Base-by-base conservation (phyloP, 1,284 basidiomycete genomes). In the Pholiota adiposa region DNA sequence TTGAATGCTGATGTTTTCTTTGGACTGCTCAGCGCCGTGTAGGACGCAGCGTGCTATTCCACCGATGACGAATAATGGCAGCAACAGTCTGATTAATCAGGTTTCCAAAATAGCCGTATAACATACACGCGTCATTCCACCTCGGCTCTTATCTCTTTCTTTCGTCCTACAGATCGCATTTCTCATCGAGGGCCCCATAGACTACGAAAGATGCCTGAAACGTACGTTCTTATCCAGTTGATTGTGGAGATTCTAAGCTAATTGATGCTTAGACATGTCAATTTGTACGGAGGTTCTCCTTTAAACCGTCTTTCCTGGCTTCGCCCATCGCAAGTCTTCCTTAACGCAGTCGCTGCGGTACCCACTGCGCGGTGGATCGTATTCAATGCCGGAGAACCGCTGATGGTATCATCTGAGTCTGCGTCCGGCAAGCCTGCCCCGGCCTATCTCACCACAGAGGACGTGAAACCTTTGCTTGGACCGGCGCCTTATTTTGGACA, bases 301-400 rank as follows among this genome's bases (percentile, higher is more conserved):
- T 78, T 96, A 40, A 97, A 96, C 74, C 87, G 94, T 34, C 81
- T 96, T 25, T 89, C 92, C 0, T 97, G 94, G 89, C 81, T 95
- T 58, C 83, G 94, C 27, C 77, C 87, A 18, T 90, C 89, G 5
- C 82, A 86, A 18, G 71, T 81, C 4, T 91, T 93, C 71, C 78
- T 96, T 46, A 92, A 92, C 64, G 79, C 85, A 12, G 80, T 93
- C 67, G 75, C 89, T 34, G 70, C 70, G 18, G 79, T 84, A 14
- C 82, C 86, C 0, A 68, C 83, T 7, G 83, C 92, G 2, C 81
- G 83, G 51, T 96, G 93, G 87, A 69, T 95, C 38, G 63, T 94
- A 8, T 93, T 93, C 77, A 86, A 87, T 53, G 72, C 73, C n/a
- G 87, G 87, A 1, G 79, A 87, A 68, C 90, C 88, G 1, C 79